Evolutionary conservation across 805 yeast genomes (phyloP).

Genomic region (Lipomyces yamanashiensis): DNA sequence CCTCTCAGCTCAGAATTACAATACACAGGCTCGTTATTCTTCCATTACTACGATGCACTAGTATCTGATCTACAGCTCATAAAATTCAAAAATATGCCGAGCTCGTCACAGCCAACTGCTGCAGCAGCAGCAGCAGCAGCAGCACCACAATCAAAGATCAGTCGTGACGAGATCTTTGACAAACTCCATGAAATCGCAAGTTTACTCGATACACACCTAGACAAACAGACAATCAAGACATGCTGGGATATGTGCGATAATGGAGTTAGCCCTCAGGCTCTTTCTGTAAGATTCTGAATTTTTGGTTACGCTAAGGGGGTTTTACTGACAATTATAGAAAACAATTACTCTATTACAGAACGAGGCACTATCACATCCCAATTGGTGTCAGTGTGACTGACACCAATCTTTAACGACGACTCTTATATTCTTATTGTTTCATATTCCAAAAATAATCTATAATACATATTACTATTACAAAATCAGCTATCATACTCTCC

Average conservation of each 20-base stretch:
- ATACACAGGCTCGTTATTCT: no score
- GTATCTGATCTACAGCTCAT: no score
- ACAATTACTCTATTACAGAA: slow-evolving; percentile 10
- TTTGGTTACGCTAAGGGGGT: background rate
- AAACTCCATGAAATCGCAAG: slow-evolving; percentile 41
- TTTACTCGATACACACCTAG: slow-evolving; percentile 43
- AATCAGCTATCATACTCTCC: background rate
- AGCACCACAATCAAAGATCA: background rate
- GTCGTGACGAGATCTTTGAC: background rate
- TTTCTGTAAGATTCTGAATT: slow-evolving; percentile 38
- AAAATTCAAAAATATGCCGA: background rate
- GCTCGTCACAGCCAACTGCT: background rate
- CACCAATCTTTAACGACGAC: background rate
- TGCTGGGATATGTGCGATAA: slow-evolving; percentile 40
- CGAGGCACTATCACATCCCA: slow-evolving; percentile 12
- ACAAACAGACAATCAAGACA: slow-evolving; percentile 37
- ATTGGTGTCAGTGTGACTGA: background rate
- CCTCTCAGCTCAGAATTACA: no score
- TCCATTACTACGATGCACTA: no score
- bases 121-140: no score
- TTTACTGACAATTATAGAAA: slow-evolving; percentile 12
- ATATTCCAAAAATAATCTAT: background rate
- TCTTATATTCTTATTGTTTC: no score
- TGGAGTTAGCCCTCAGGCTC: slow-evolving; percentile 45
- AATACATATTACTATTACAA: background rate